A percentile compares a stretch with the other conserved stretches of the same genome.
These are phyloP conservation scores for Ophiostoma himal-ulmi DNA, from an alignment of 2,329 filamentous ascomycete species.

Conservation along the genomic window DNA sequence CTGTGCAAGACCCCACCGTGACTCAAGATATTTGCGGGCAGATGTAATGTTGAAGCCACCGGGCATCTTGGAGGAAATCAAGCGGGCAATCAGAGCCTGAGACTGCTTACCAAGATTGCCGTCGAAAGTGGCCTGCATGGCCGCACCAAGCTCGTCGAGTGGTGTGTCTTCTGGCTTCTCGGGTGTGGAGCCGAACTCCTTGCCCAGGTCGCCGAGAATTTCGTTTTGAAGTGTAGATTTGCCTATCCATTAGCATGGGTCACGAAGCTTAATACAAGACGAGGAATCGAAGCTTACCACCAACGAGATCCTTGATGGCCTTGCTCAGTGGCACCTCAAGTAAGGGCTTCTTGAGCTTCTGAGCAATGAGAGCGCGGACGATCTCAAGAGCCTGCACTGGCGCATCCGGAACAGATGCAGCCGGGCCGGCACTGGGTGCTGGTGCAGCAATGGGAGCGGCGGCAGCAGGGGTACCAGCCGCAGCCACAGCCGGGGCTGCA, in stretches of 20 bases:
- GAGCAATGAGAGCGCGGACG: constrained; percentile 80
- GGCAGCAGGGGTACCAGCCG: constrained; percentile 52
- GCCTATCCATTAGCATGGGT: constrained; percentile 46
- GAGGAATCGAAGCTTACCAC: constrained; percentile 60
- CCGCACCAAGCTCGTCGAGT: constrained; percentile 85
- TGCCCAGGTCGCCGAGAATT: constrained; percentile 93
- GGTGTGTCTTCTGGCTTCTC: constrained; percentile 98
- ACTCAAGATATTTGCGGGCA: constrained; percentile 90
- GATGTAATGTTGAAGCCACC: constrained; percentile 98
- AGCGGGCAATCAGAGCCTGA: constrained; percentile 80
- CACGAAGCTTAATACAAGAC: neutral
- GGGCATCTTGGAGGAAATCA: constrained; percentile 99
- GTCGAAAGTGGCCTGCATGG: constrained; percentile 98
- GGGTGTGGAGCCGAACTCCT: constrained; percentile 95
- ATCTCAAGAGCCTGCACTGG: constrained; percentile 88
- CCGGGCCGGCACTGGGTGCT: constrained; percentile 73
- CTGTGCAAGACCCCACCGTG: constrained; percentile 78
- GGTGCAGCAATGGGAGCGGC: constrained; percentile 50
- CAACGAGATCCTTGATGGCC: constrained; percentile 96
- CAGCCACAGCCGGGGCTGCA: constrained; percentile 48
- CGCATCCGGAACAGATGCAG: constrained; percentile 75
- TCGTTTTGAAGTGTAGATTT: constrained; percentile 99
- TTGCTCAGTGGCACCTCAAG: constrained; percentile 87
- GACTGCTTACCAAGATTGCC: constrained; percentile 97
- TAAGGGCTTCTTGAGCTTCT: constrained; percentile 94